These are phyloP conservation scores for Epipyxis sp. DNA, from an alignment of 108 stramenopile genomes.

Conservation along the genomic window DNA sequence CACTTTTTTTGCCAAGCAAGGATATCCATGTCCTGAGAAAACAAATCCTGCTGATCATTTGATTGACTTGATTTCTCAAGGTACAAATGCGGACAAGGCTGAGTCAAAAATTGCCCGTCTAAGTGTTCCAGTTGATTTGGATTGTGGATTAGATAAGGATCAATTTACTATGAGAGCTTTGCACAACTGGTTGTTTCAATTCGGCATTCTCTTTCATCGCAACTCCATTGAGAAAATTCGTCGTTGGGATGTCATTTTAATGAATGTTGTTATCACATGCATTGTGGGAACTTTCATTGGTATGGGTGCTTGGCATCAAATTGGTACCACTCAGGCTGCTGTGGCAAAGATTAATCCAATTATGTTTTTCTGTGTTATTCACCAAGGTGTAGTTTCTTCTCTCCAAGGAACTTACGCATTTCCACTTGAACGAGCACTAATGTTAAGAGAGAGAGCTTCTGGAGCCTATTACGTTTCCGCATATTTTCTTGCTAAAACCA, in stretches of 20 bases:
- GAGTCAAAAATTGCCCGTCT: neutral
- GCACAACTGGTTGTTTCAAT: neutral
- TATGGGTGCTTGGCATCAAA: neutral
- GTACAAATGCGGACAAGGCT: neutral
- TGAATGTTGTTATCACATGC: constrained; percentile 1
- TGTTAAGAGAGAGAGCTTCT: constrained; percentile 64
- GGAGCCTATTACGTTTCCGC: constrained; percentile 65
- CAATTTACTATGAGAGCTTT: neutral
- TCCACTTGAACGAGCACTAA: constrained; percentile 63
- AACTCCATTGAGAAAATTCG: neutral
- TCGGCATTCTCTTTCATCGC: neutral
- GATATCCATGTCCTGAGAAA: constrained; percentile 1
- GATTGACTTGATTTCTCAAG: neutral
- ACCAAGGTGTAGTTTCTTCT: constrained; percentile 3
- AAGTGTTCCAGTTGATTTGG: constrained; percentile 12
- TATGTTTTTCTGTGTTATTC: neutral
- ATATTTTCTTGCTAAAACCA: constrained; percentile 71
- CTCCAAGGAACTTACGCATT: constrained; percentile 42
- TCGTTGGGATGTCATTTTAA: neutral
- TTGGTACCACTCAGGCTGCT: neutral
- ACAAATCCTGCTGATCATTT: neutral
- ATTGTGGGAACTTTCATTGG: neutral
- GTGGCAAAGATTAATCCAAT: neutral
- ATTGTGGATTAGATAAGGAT: neutral
- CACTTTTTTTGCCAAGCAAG: neutral